Conservation (phyloP, 2,329 filamentous ascomycete species). For the Diaporthe helianthi region DNA sequence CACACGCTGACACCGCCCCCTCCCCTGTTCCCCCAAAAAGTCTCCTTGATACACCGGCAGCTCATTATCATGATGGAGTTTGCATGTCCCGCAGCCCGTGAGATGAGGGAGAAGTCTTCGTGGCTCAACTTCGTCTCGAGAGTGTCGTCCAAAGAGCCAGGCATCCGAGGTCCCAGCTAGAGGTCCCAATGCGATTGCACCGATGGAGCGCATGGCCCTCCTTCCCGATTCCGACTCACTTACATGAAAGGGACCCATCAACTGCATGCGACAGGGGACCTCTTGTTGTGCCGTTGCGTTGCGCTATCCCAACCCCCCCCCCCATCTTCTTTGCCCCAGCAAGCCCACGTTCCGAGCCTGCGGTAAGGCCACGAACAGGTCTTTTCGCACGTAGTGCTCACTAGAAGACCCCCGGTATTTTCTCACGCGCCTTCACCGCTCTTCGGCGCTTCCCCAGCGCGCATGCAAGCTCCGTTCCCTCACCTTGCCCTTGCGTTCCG, state of each 20-base stretch:
- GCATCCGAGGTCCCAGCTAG: neutral
- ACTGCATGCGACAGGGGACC: slow-evolving; percentile 18
- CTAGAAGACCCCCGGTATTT: neutral
- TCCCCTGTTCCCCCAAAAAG: too few species aligned
- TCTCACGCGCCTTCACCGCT: slow-evolving; percentile 22
- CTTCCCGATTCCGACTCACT: slow-evolving; percentile 27
- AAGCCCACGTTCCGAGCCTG: neutral
- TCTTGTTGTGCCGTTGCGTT: slow-evolving; percentile 6
- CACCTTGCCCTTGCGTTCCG: slow-evolving; percentile 15
- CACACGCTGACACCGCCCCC: neutral
- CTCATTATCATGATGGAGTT: neutral
- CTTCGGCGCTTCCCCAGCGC: slow-evolving; percentile 24
- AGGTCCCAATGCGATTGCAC: neutral
- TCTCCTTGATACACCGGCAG: neutral
- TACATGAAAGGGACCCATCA: slow-evolving; percentile 17
- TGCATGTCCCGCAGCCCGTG: neutral
- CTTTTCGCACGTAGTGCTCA: neutral
- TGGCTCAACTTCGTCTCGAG: too few species aligned
- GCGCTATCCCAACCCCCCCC: neutral
- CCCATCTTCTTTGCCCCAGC: neutral
- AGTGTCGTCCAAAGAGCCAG: neutral
- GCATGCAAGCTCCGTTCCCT: slow-evolving; percentile 20
- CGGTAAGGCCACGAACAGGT: neutral
- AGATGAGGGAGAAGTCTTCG: too few species aligned
- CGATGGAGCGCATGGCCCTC: slow-evolving; percentile 25